Conservation (phyloP, 2,329 filamentous ascomycete genomes). For the Curvularia hawaiiensis region DNA sequence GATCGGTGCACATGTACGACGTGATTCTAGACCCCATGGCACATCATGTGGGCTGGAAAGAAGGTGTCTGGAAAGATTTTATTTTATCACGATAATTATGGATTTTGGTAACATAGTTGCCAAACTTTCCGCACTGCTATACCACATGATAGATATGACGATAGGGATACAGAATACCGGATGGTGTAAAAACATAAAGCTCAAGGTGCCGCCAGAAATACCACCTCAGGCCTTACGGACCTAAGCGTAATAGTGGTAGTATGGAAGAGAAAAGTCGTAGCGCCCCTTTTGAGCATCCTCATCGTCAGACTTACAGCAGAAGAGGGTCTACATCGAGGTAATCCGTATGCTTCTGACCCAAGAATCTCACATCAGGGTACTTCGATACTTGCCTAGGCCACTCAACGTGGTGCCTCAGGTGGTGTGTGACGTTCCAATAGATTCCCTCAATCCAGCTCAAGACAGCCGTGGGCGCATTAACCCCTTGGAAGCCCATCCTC, state of each 20-base stretch:
- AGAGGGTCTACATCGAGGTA: conserved; percentile 14
- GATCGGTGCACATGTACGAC: neutral
- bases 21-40: neutral
- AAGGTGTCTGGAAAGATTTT: neutral
- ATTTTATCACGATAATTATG: neutral
- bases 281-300: neutral
- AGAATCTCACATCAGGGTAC: conserved; percentile 36
- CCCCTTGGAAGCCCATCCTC: conserved; percentile 40
- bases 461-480: conserved; percentile 40
- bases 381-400: conserved; percentile 40
- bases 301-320: neutral
- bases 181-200: neutral
- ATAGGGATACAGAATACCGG: neutral
- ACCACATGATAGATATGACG: neutral
- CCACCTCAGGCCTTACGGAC: no score
- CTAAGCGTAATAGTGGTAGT: neutral
- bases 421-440: conserved; percentile 33
- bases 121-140: no score
- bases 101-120: neutral
- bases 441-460: conserved; percentile 43
- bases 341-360: conserved; percentile 29
- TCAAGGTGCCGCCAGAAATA: neutral
- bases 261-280: neutral
- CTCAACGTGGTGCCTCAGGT: conserved; percentile 33
- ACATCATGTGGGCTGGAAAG: neutral